Evolutionary conservation across 345 rosid species (phyloP).

Genomic region (Hevea brasiliensis): DNA sequence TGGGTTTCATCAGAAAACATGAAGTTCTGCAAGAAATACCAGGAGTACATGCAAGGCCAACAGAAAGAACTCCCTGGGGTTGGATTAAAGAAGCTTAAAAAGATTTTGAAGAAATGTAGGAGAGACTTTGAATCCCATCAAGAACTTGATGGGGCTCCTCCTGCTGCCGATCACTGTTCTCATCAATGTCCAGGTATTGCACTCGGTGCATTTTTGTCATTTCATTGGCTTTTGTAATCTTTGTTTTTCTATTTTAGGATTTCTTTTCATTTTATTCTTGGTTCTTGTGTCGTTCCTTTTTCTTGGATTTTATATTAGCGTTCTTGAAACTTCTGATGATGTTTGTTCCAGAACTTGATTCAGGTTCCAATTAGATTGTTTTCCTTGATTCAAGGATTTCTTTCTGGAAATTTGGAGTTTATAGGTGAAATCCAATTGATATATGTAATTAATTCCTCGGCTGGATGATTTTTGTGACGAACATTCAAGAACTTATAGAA

Average conservation of each 20-base stretch:
- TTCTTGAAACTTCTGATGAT: no score
- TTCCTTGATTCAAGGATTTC: neutral
- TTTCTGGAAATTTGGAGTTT: neutral
- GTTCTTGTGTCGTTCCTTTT: neutral
- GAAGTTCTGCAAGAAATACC: constrained; percentile 93
- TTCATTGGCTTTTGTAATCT: neutral
- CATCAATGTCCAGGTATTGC: constrained; percentile 56
- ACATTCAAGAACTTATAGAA: neutral
- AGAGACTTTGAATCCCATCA: constrained; percentile 33
- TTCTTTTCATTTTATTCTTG: neutral
- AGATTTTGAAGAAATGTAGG: constrained; percentile 71
- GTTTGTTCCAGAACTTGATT: no score
- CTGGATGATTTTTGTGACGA: neutral
- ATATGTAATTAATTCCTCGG: neutral
- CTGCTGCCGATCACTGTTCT: constrained; percentile 44
- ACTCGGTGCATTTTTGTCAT: neutral
- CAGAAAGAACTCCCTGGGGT: constrained; percentile 65
- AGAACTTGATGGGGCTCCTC: constrained; percentile 18
- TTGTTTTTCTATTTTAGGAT: neutral
- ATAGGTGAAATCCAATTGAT: neutral
- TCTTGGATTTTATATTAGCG: neutral
- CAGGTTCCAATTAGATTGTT: neutral
- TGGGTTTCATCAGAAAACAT: constrained; percentile 24
- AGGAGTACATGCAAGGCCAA: constrained; percentile 72
- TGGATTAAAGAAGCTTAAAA: constrained; percentile 86